Conservation (phyloP, 345 rosid species). For the Sisymbrium irio region DNA sequence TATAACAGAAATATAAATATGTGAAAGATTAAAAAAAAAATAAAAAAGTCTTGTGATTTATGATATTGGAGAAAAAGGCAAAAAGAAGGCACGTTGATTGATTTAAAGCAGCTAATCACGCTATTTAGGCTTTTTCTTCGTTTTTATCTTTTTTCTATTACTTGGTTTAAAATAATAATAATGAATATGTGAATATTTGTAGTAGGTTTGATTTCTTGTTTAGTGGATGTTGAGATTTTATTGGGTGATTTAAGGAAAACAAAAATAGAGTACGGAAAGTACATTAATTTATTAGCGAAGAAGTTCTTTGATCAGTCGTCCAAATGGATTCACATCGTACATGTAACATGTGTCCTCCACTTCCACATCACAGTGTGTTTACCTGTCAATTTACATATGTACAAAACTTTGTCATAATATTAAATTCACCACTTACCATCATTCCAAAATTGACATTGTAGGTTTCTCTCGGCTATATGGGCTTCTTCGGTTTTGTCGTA, state of each 20-base stretch:
- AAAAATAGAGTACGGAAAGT: slow-evolving; percentile 24
- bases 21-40: background rate
- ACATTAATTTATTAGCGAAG: background rate
- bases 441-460: background rate
- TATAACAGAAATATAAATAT: background rate
- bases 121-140: background rate
- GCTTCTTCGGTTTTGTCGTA: background rate
- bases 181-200: background rate
- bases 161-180: background rate
- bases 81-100: slow-evolving; percentile 26
- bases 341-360: slow-evolving; percentile 38
- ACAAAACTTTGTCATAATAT: slow-evolving; percentile 1
- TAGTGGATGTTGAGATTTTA: slow-evolving; percentile 15
- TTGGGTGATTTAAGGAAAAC: background rate
- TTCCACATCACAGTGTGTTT: slow-evolving; percentile 19
- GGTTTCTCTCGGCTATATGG: background rate
- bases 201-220: background rate
- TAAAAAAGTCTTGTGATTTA: slow-evolving; percentile 10
- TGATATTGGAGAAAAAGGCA: background rate
- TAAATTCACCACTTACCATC: slow-evolving; percentile 5
- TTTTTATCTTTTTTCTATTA: background rate
- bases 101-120: slow-evolving; percentile 39
- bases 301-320: slow-evolving; percentile 19
- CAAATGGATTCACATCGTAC: slow-evolving; percentile 28
- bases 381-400: slow-evolving; percentile 24